Evolutionary conservation across 805 yeast species (phyloP).

Genomic region (Wickerhamomyces ciferrii): DNA sequence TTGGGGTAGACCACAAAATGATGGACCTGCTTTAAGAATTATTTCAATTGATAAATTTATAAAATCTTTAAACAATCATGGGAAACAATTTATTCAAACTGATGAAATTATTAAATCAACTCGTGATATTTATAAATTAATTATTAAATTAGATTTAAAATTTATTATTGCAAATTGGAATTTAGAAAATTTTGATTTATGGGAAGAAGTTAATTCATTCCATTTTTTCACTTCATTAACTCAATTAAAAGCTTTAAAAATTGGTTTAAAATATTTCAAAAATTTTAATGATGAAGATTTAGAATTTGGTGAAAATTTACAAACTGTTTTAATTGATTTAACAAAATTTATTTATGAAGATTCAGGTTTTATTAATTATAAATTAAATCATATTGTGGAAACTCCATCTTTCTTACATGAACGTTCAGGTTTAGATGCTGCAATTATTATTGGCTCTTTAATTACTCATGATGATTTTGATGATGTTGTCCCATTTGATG

Average conservation of each 20-base stretch:
- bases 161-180: conserved; percentile 63
- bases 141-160: conserved; percentile 65
- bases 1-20: conserved; percentile 97
- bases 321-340: conserved; percentile 18
- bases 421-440: conserved; percentile 77
- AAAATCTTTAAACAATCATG: conserved; percentile 30
- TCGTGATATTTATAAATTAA: conserved; percentile 35
- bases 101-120: conserved; percentile 23
- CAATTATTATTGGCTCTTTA: conserved; percentile 44
- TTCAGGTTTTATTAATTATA: conserved; percentile 30
- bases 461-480: conserved; percentile 43
- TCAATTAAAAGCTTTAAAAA: conserved; percentile 63
- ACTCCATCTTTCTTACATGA: conserved; percentile 46
- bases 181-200: conserved; percentile 70
- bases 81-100: conserved; percentile 22
- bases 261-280: conserved; percentile 42
- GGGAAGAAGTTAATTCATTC: conserved; percentile 80
- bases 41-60: conserved; percentile 58
- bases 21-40: conserved; percentile 85
- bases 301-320: conserved; percentile 15
- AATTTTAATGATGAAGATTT: conserved; percentile 25
- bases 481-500: conserved; percentile 52
- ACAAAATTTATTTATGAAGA: conserved; percentile 21
- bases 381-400: conserved; percentile 59
- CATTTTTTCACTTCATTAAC: conserved; percentile 79